Conservation (phyloP, 768 basidiomycete genomes). For the Kwoniella newhampshirensis region DNA sequence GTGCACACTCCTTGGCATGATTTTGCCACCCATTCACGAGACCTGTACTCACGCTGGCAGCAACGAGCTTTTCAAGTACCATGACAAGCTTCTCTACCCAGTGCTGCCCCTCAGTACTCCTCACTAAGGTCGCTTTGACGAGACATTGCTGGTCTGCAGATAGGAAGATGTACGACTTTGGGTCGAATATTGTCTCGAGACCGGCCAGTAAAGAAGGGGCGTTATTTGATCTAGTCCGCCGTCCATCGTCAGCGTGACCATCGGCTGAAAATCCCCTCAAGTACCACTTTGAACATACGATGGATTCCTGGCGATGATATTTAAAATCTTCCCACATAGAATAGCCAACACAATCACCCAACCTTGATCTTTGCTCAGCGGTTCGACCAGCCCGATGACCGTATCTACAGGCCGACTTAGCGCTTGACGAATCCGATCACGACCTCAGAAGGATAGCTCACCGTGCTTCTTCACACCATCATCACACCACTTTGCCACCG, state of each 20-base stretch:
- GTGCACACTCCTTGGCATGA: conserved; percentile 6
- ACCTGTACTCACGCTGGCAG: conserved; percentile 23
- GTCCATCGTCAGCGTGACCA: too few relatives aligned
- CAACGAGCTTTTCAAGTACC: conserved; percentile 26
- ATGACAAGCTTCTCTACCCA: conserved; percentile 43
- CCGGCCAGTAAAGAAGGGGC: conserved; percentile 15
- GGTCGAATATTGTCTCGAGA: conserved; percentile 28
- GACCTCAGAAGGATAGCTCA: neutral
- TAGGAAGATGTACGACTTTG: conserved; percentile 3
- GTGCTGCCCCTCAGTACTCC: conserved; percentile 1
- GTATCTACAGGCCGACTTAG: neutral
- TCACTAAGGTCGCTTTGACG: conserved; percentile 2
- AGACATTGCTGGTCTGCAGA: neutral
- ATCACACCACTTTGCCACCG: conserved; percentile 17
- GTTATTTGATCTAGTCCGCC: neutral
- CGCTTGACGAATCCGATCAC: neutral
- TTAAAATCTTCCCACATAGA: conserved; percentile 11
- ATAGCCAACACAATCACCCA: conserved; percentile 10
- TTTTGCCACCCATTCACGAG: neutral
- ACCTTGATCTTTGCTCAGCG: neutral
- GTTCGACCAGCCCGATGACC: neutral
- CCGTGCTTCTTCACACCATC: conserved; percentile 4
- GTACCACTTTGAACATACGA: conserved; percentile 8
- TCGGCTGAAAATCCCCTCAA: too few relatives aligned
- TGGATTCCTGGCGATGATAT: conserved; percentile 18